A percentile compares a stretch with the other conserved stretches of the same genome.
phyloP scores from a whole-genome alignment of 495 filamentous ascomycete species.

The Penicillium chermesinum region DNA sequence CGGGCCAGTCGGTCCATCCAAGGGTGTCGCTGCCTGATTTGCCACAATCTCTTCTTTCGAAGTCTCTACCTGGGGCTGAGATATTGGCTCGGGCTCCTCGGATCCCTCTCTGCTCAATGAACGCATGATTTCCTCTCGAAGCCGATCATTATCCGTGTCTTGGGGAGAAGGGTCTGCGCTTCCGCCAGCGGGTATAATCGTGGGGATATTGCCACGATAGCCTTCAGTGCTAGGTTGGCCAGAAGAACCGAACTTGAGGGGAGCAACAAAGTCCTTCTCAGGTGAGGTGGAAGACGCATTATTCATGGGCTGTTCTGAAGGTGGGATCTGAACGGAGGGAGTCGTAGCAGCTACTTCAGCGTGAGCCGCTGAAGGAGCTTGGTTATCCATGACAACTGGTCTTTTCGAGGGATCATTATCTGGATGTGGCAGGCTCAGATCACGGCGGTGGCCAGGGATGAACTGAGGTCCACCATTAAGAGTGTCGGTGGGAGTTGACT shows the following conservation, averaged over 20 bases:
- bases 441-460: constrained; percentile 54
- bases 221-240: constrained; percentile 13
- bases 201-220: constrained; percentile 31
- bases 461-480: constrained; percentile 27
- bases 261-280: constrained; percentile 39
- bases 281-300: constrained; percentile 15
- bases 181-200: constrained; percentile 38
- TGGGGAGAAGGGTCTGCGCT: constrained; percentile 53
- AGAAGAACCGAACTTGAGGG: constrained; percentile 31
- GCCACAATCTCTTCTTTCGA: constrained; percentile 47
- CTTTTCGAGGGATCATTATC: constrained; percentile 58
- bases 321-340: constrained; percentile 12
- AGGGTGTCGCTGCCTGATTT: constrained; percentile 57
- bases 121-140: constrained; percentile 76
- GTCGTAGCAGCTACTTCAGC: constrained; percentile 40
- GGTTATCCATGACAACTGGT: constrained; percentile 45
- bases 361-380: constrained; percentile 35
- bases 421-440: constrained; percentile 57
- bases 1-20: constrained; percentile 34
- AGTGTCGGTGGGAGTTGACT: constrained; percentile 29
- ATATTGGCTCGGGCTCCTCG: constrained; percentile 25
- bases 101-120: constrained; percentile 56
- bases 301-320: constrained; percentile 4
- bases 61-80: constrained; percentile 21
- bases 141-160: constrained; percentile 68